Evolutionary conservation across 140 eudicot species (phyloP), one percentile per base, ranked within the genome.

Genomic region (Flaveria floridana): DNA sequence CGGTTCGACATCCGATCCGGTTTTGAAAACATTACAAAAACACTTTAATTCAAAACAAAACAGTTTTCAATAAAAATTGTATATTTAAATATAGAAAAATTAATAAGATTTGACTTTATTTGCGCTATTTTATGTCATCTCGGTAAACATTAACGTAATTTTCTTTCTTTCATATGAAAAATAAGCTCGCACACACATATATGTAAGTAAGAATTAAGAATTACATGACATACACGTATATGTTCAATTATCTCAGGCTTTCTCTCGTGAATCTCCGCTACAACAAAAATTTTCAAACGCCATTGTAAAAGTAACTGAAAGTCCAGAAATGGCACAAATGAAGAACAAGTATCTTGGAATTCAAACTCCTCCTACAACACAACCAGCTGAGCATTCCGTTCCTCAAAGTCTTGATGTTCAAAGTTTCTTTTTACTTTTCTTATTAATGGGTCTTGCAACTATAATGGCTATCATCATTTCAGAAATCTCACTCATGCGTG

Each of bases 301-400:
- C 3, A 13, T 76, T 19, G 52, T 76, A 41, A 76, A 76, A 37
- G 68, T 76, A 30, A 76, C 65, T 13, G 68, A 20, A 76, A 65
- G 67, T 65, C 44, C 42, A 76, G 18, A 65, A 15, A 65, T 34
- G 66, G 15, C 39, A 2, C 10, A 7, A 0, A 65, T 76, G 73
- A 62, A 74, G 46, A 7, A 18, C n/a, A 3, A 9, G 28, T 42
- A 42, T 47, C 7, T 74, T 61, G 48, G 61, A 47, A 65, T 2
- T 56, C n/a, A 11, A 23, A 23, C 7, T 21, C 6, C 39, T 9
- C 16, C 44, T 65, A 30, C 42, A 63, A 52, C 53, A 65, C 65
- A 65, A 51, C 69, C 72, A 51, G 8, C 34, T 12, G 18, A 63
- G 41, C 41, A 4, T 3, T 14, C 62, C 1, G 3, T 2, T 25